phyloP scores from a whole-genome alignment of 352 stramenopile genomes.

The Phytopythium oedochilum region DNA sequence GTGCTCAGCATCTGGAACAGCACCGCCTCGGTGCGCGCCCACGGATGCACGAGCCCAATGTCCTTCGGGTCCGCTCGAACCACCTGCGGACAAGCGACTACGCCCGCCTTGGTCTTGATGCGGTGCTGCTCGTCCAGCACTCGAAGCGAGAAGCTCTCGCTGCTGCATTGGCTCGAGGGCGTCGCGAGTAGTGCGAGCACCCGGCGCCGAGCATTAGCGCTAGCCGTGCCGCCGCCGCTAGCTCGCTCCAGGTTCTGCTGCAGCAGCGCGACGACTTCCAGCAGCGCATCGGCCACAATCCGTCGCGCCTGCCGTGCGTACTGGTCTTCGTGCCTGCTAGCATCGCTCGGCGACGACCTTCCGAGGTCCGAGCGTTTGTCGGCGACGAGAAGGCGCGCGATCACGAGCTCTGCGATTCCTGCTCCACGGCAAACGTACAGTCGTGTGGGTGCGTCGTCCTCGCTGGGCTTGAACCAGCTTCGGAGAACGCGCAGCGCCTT shows the following conservation, averaged over 20 bases:
- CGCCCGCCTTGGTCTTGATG: conserved; percentile 22
- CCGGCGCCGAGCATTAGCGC: neutral
- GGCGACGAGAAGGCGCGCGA: conserved; percentile 21
- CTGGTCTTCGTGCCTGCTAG: neutral
- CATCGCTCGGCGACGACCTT: neutral
- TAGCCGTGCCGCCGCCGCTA: neutral
- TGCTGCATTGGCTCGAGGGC: neutral
- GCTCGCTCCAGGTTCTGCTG: conserved; percentile 18
- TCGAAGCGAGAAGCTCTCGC: too few relatives aligned
- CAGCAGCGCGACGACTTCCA: conserved; percentile 29
- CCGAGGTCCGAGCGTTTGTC: neutral
- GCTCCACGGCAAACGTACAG: conserved; percentile 36
- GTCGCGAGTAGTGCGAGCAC: neutral
- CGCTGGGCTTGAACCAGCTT: conserved; percentile 24
- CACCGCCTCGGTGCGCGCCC: conserved; percentile 37
- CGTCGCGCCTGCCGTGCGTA: conserved; percentile 4
- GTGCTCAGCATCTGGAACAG: conserved; percentile 41
- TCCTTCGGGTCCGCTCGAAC: conserved; percentile 26
- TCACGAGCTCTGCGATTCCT: conserved; percentile 36
- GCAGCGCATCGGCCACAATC: conserved; percentile 20
- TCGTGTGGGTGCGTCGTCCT: neutral
- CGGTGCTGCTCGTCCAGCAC: conserved; percentile 26
- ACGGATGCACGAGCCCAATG: conserved; percentile 48
- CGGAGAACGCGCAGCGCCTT: conserved; percentile 55
- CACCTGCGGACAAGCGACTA: conserved; percentile 33